A percentile compares a stretch with the other conserved stretches of the same genome.
phyloP scores from a whole-genome alignment of 2,329 filamentous ascomycete species.

The Colletotrichum coccodes region DNA sequence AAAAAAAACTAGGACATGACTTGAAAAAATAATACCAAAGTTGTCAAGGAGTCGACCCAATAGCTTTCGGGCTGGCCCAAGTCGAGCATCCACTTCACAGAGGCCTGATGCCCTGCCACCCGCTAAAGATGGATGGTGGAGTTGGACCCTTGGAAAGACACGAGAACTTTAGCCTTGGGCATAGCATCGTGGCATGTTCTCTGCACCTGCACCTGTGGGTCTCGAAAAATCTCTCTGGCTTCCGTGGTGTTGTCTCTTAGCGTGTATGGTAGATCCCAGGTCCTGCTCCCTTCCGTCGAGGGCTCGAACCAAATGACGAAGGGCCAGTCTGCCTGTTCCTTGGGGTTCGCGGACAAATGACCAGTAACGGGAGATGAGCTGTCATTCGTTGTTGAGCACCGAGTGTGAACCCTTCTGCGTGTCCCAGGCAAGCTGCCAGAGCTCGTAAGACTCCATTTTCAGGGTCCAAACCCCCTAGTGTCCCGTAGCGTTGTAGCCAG shows the following conservation, averaged over 20 bases:
- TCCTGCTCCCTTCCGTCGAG: no score
- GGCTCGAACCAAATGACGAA: slow-evolving; percentile 1
- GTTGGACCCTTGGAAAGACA: slow-evolving; percentile 29
- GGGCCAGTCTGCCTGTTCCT: not conserved
- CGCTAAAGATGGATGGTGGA: slow-evolving; percentile 20
- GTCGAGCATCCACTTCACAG: slow-evolving; percentile 15
- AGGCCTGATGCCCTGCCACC: slow-evolving; percentile 19
- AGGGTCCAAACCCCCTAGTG: slow-evolving; percentile 18
- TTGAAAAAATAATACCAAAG: not conserved
- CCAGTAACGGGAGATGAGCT: slow-evolving; percentile 18
- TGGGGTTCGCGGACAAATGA: not conserved
- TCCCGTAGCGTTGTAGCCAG: slow-evolving; percentile 15
- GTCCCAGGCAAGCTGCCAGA: not conserved
- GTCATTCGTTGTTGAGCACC: slow-evolving; percentile 3
- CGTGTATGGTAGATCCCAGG: not conserved
- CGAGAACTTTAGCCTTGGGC: slow-evolving; percentile 9
- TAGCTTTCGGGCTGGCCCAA: slow-evolving; percentile 11
- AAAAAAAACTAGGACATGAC: not conserved
- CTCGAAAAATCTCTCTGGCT: slow-evolving; percentile 13
- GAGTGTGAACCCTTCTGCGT: slow-evolving; percentile 5
- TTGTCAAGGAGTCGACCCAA: not conserved
- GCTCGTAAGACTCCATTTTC: slow-evolving; percentile 24
- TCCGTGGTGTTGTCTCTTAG: slow-evolving; percentile 4
- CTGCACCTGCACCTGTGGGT: slow-evolving; percentile 1
- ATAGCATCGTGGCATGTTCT: slow-evolving; percentile 1